Evolutionary conservation across 768 basidiomycete species (phyloP).

Genomic region (Phaeotremella skinneri): DNA sequence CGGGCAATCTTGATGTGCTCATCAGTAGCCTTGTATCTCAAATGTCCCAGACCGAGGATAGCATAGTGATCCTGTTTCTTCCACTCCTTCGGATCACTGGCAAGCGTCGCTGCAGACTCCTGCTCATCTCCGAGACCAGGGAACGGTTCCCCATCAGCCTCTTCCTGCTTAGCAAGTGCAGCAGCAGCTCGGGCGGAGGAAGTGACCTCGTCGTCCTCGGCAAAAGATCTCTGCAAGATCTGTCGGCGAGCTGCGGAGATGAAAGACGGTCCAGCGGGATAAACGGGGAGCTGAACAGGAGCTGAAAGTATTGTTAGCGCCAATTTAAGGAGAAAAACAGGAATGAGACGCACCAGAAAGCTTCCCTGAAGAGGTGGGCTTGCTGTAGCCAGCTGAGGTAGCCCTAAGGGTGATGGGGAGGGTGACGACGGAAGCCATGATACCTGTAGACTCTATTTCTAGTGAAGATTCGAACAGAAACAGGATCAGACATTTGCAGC

Average conservation of each 20-base stretch:
- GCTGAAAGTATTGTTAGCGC: constrained; percentile 38
- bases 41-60: constrained; percentile 86
- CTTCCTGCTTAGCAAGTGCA: constrained; percentile 57
- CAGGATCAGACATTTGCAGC: background rate
- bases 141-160: constrained; percentile 67
- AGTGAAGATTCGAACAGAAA: background rate
- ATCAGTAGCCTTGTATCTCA: constrained; percentile 78
- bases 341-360: constrained; percentile 48
- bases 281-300: constrained; percentile 59
- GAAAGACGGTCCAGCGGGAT: constrained; percentile 86
- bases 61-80: constrained; percentile 99
- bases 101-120: constrained; percentile 67
- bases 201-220: constrained; percentile 71
- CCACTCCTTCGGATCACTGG: constrained; percentile 96
- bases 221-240: constrained; percentile 73
- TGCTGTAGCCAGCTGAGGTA: constrained; percentile 56
- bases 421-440: constrained; percentile 49
- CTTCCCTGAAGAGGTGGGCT: constrained; percentile 49
- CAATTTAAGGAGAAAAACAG: constrained; percentile 12
- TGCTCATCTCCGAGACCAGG: constrained; percentile 89
- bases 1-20: constrained; percentile 96
- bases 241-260: constrained; percentile 75
- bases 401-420: constrained; percentile 55
- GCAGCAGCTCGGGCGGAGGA: constrained; percentile 58
- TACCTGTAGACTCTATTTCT: constrained; percentile 12